Conservation (phyloP, 176 grass and related monocot species). For the Musa schizocarpa region DNA sequence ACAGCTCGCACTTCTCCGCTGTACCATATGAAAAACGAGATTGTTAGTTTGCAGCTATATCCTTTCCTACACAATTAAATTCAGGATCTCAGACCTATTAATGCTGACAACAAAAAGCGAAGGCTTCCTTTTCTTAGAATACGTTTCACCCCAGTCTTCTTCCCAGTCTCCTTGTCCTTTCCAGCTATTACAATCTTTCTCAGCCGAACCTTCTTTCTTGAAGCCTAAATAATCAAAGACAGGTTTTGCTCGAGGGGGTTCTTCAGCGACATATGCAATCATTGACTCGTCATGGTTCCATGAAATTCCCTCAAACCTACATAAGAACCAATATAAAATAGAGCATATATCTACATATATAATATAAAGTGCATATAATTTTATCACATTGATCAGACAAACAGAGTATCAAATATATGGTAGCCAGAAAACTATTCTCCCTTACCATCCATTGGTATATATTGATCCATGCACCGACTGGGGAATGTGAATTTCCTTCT, state of each 20-base stretch:
- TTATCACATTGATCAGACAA: not conserved
- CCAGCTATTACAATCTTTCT: constrained; percentile 79
- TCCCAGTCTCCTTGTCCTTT: constrained; percentile 94
- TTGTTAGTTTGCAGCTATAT: constrained; percentile 1
- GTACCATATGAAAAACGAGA: constrained; percentile 3
- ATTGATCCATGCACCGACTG: constrained; percentile 76
- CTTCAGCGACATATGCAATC: constrained; percentile 86
- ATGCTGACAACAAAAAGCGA: constrained; percentile 62
- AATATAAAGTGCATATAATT: constrained; percentile 4
- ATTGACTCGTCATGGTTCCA: constrained; percentile 83
- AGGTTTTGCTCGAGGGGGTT: constrained; percentile 62
- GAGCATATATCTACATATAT: not conserved
- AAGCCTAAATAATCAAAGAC: constrained; percentile 63
- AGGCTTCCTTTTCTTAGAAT: constrained; percentile 80
- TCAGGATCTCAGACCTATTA: constrained; percentile 39
- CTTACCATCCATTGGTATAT: constrained; percentile 69
- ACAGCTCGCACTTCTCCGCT: constrained; percentile 75
- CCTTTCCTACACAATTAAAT: not conserved
- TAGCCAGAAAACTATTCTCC: not conserved
- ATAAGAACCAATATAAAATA: not conserved
- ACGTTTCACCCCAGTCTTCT: constrained; percentile 88
- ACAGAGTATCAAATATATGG: not conserved
- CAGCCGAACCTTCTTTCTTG: constrained; percentile 50
- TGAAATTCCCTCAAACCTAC: constrained; percentile 94
- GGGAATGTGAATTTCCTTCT: constrained; percentile 74